phyloP scores from a whole-genome alignment of 768 basidiomycete genomes.

The Tubosaeta sp. region DNA sequence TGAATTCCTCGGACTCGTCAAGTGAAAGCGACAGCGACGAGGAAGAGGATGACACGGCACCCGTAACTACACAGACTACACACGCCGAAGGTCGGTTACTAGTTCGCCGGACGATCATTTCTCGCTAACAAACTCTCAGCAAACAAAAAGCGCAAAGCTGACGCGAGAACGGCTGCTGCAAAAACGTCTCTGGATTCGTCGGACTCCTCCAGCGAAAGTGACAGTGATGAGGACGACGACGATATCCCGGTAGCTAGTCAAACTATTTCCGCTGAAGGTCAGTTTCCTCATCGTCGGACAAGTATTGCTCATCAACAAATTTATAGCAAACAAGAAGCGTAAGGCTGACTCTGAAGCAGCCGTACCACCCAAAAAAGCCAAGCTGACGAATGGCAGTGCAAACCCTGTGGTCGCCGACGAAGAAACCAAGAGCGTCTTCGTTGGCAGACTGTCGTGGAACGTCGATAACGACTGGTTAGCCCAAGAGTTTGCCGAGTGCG shows the following conservation, averaged over 20 bases:
- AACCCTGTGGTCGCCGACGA: conserved; percentile 34
- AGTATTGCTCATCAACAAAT: conserved; percentile 2
- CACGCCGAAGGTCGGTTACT: conserved; percentile 35
- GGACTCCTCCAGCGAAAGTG: conserved; percentile 10
- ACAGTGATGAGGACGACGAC: conserved; percentile 5
- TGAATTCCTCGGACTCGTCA: conserved; percentile 11
- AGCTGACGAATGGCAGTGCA: conserved; percentile 55
- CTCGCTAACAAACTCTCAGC: too few relatives aligned
- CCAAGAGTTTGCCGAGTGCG: conserved; percentile 83
- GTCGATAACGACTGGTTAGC: conserved; percentile 95
- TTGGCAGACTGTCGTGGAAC: conserved; percentile 93
- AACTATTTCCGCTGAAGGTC: conserved; percentile 39
- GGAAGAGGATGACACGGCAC: neutral
- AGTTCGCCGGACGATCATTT: too few relatives aligned
- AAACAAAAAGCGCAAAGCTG: neutral
- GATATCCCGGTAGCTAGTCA: conserved; percentile 38
- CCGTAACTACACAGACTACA: conserved; percentile 43
- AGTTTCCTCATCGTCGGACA: conserved; percentile 4
- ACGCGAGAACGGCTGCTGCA: neutral
- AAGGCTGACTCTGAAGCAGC: conserved; percentile 67
- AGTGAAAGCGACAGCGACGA: neutral
- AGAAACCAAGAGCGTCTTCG: conserved; percentile 74
- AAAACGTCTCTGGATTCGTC: neutral
- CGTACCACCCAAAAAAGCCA: conserved; percentile 75
- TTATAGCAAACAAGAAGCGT: conserved; percentile 53